phyloP scores from a whole-genome alignment of 306 rosid species.

The Argentina anserina region DNA sequence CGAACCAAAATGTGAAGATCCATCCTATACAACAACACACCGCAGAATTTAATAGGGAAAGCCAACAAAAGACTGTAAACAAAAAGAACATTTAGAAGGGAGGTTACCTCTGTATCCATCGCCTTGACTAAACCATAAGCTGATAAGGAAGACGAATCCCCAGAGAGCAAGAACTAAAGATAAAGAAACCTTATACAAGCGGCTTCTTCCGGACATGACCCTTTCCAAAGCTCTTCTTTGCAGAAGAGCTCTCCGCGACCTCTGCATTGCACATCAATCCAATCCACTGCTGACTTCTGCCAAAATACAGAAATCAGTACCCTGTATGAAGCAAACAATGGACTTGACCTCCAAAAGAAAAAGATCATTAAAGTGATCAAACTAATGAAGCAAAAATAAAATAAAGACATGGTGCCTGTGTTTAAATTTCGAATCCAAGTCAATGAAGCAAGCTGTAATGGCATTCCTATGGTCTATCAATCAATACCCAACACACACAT shows the following conservation, averaged over 20 bases:
- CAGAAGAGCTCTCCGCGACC: slow-evolving; percentile 72
- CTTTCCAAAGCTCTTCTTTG: slow-evolving; percentile 57
- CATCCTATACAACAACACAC: neutral
- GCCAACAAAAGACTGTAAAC: neutral
- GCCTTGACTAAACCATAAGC: slow-evolving; percentile 70
- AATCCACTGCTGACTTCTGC: slow-evolving; percentile 22
- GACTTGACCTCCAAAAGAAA: slow-evolving; percentile 5
- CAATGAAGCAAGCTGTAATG: neutral
- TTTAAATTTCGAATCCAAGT: neutral
- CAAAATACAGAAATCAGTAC: slow-evolving; percentile 11
- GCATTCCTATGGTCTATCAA: neutral
- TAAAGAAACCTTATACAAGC: slow-evolving; percentile 61
- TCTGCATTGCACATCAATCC: slow-evolving; percentile 82
- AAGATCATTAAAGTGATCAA: neutral
- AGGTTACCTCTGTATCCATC: slow-evolving; percentile 58
- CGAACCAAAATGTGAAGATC: neutral
- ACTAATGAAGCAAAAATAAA: neutral
- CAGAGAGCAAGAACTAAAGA: slow-evolving; percentile 67
- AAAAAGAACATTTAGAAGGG: slow-evolving; percentile 4
- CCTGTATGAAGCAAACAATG: slow-evolving; percentile 36
- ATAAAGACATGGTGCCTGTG: neutral
- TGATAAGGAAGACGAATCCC: slow-evolving; percentile 63
- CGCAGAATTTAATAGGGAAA: neutral
- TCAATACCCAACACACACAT: neutral
- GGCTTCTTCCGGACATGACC: slow-evolving; percentile 41